phyloP scores from a whole-genome alignment of 106 monocot species.

The Chionographis japonica region DNA sequence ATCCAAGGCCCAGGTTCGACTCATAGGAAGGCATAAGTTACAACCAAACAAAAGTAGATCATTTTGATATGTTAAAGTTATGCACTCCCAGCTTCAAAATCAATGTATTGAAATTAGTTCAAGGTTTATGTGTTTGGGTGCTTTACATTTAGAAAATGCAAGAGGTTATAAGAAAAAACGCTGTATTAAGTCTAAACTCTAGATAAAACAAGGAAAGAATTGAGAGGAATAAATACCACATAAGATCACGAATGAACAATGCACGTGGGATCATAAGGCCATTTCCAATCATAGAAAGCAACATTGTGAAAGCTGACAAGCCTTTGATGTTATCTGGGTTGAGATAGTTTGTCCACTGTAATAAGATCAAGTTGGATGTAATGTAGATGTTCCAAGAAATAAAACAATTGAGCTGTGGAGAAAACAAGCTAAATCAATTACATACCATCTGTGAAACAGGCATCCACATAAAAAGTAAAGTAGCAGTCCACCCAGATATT shows the following conservation, averaged over 20 bases:
- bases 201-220: background rate
- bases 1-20: too few relatives aligned
- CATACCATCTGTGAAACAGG: conserved; percentile 81
- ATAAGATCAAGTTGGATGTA: background rate
- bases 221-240: conserved; percentile 61
- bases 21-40: too few relatives aligned
- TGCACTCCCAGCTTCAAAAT: too few relatives aligned
- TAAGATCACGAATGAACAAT: conserved; percentile 87
- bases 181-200: too few relatives aligned
- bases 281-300: conserved; percentile 93
- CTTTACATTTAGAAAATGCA: too few relatives aligned
- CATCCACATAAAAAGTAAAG: conserved; percentile 99
- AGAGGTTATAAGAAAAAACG: too few relatives aligned
- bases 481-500: conserved; percentile 93
- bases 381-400: background rate
- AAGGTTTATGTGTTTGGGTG: too few relatives aligned
- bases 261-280: conserved; percentile 95
- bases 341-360: conserved; percentile 95
- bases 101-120: too few relatives aligned
- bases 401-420: background rate
- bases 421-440: background rate
- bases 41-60: too few relatives aligned
- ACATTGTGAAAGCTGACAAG: conserved; percentile 84
- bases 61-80: too few relatives aligned
- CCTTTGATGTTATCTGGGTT: conserved; percentile 91